Evolutionary conservation across 2,329 filamentous ascomycete genomes (phyloP), one percentile per base, ranked within the genome.

Genomic region (Colletotrichum sublineola): DNA sequence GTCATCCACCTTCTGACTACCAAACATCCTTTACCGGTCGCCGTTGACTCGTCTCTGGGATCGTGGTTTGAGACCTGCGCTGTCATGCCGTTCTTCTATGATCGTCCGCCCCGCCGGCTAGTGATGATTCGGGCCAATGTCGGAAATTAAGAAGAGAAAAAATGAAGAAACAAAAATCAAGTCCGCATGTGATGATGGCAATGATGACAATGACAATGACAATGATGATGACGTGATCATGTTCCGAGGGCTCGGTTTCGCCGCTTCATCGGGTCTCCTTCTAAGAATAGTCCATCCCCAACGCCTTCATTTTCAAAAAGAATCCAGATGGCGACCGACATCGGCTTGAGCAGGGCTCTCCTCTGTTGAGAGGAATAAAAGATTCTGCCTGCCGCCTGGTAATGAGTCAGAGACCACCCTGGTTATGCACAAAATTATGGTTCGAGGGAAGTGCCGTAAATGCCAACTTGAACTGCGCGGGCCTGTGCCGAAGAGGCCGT

Each of bases 391-490:
- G 53, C 69, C 65, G 69, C 53, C 69, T 63, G 65, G 46, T 60
- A 40, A 61, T 68, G 65, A 72, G 68, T 68, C 44, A 60, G 68
- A 72, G 65, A 60, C 65, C 53, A 56, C 66, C 60, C 29, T 52
- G 61, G 61, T 38, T 72, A 72, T 72, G 69, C 70, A 71, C 67
- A 71, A 71, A 40, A 73, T 73, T 71, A 73, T 71, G 67, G 56
- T 44, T 66, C 9, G 62, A 53, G 68, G 24, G 38, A 63, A 71
- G 68, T 72, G 67, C 71, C 40, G 62, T 58, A 66, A 57, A 69
- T 68, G 65, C 53, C 58, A 48, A 33, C 50, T 50, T 46, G 44
- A 44, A 53, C 38, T 67, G 62, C 56, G 62, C 50, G 55, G 58
- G 56, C 63, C 63, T 36, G 50, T 38, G 56, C 48, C 71, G 44